These are phyloP conservation scores for Boletus sp. DNA, from an alignment of 768 basidiomycete genomes.

Conservation along the genomic window DNA sequence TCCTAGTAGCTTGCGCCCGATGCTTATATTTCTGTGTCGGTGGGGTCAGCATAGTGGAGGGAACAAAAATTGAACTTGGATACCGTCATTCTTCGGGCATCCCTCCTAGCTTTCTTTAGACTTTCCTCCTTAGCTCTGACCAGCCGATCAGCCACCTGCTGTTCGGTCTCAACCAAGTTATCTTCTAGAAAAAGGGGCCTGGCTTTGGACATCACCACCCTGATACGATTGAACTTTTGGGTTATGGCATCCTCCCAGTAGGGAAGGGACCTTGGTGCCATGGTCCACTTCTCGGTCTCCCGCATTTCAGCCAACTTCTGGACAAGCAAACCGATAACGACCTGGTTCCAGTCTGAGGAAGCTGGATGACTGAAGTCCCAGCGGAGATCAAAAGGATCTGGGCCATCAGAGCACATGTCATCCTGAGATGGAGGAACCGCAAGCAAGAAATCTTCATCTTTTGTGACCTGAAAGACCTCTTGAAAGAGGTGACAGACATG, in stretches of 20 bases:
- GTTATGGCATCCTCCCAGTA: not conserved
- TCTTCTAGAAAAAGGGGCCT: not conserved
- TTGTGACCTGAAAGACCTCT: not conserved
- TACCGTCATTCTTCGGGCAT: not conserved
- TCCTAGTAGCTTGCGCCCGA: not conserved
- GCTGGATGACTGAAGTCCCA: not conserved
- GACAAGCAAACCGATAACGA: not conserved
- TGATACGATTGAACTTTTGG: not conserved
- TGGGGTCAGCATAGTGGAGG: too few species aligned
- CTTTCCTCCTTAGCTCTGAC: not conserved
- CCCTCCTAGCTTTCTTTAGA: not conserved
- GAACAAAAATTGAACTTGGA: too few species aligned
- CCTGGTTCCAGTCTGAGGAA: not conserved
- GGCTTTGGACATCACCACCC: not conserved
- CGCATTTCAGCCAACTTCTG: not conserved
- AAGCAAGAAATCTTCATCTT: not conserved
- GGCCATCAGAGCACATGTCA: not conserved
- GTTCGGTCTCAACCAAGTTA: not conserved
- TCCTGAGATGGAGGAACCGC: not conserved
- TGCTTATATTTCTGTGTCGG: not conserved
- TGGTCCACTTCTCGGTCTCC: not conserved
- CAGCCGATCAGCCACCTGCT: not conserved
- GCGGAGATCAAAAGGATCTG: not conserved
- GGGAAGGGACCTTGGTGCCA: not conserved
- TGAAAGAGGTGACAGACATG: not conserved